phyloP scores from a whole-genome alignment of 148 eudicot genomes.

The Agrostemma githago region DNA sequence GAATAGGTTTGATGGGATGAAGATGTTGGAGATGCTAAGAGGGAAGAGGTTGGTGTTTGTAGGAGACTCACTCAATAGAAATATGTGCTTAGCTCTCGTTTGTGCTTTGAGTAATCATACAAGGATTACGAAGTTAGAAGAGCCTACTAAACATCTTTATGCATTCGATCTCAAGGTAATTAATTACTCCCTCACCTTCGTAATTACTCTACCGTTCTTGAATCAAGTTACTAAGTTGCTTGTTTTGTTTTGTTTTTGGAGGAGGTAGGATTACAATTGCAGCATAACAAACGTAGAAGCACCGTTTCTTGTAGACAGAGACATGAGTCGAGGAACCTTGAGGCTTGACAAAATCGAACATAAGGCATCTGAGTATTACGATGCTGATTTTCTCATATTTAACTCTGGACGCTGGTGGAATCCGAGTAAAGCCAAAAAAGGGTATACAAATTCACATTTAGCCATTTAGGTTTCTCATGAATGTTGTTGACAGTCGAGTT shows the following conservation, averaged over 20 bases:
- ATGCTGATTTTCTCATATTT: conserved; percentile 53
- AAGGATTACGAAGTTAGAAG: neutral
- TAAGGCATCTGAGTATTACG: conserved; percentile 24
- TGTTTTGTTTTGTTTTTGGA: neutral
- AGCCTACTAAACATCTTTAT: neutral
- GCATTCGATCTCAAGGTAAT: conserved; percentile 29
- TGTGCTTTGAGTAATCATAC: conserved; percentile 32
- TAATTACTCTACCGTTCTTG: neutral
- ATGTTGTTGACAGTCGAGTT: neutral
- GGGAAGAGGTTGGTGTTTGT: conserved; percentile 58
- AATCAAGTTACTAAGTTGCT: neutral
- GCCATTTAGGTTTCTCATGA: neutral
- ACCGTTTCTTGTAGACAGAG: conserved; percentile 40
- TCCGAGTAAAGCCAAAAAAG: conserved; percentile 43
- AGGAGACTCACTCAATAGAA: conserved; percentile 63
- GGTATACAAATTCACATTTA: conserved; percentile 27
- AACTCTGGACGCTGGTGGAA: conserved; percentile 78
- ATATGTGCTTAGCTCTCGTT: conserved; percentile 62
- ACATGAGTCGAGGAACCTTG: neutral
- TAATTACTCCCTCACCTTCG: neutral
- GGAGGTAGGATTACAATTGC: conserved; percentile 45
- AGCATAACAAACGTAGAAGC: conserved; percentile 40
- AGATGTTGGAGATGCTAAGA: conserved; percentile 48
- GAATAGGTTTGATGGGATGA: conserved; percentile 44
- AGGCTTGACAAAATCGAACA: neutral